Percentiles rank a stretch among this genome's conserved stretches.
Conservation (phyloP, 2,329 filamentous ascomycete genomes). For the Bimuria novae-zelandiae region DNA sequence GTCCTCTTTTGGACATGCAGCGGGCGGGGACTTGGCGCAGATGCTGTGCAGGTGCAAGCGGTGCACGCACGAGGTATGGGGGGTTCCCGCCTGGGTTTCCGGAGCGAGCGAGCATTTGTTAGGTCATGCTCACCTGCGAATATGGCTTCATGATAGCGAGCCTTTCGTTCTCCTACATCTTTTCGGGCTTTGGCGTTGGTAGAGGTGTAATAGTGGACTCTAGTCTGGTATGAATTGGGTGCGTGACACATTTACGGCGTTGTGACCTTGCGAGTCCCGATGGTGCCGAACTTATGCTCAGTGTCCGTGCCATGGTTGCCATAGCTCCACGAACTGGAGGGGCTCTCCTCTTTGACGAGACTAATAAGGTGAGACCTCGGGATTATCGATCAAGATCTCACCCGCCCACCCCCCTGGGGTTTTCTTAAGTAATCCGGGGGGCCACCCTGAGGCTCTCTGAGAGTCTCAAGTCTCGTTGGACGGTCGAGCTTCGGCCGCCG, state of each 20-base stretch:
- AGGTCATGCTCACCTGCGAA: conserved; percentile 1
- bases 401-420: background rate
- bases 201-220: conserved; percentile 29
- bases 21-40: background rate
- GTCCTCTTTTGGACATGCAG: background rate
- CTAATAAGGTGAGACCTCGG: background rate
- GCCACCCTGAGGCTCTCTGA: conserved; percentile 3
- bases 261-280: background rate
- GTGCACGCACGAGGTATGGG: background rate
- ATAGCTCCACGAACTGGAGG: background rate
- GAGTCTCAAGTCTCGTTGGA: too few relatives aligned
- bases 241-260: background rate
- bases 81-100: background rate
- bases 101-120: background rate
- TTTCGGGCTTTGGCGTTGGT: conserved; percentile 35
- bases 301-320: background rate
- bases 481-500: too few relatives aligned
- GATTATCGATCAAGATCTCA: background rate
- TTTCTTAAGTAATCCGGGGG: conserved; percentile 11
- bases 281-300: too few relatives aligned
- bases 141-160: conserved; percentile 1
- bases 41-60: background rate
- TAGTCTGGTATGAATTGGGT: background rate
- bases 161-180: background rate
- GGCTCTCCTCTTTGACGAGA: background rate